phyloP scores from a whole-genome alignment of 331 rosid genomes.

The Acacia pycnantha region DNA sequence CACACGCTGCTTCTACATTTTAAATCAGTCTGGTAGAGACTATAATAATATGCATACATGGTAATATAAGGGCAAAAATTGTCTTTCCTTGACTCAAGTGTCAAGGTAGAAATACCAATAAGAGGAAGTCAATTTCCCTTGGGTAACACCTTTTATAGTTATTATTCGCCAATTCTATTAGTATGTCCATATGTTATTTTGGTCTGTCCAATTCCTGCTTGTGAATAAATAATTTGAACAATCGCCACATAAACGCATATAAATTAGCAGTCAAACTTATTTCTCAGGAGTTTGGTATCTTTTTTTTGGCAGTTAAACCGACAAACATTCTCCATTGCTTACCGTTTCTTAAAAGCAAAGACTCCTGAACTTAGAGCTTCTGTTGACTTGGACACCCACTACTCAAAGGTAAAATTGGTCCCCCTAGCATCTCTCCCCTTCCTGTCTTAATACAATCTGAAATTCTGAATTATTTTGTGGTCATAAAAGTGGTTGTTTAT shows the following conservation, averaged over 20 bases:
- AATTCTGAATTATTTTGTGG: neutral
- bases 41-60: neutral
- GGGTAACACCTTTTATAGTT: neutral
- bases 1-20: neutral
- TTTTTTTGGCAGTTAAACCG: slow-evolving; percentile 60
- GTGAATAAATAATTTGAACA: neutral
- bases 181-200: neutral
- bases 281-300: slow-evolving; percentile 1
- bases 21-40: neutral
- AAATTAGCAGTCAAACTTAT: slow-evolving; percentile 4
- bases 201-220: neutral
- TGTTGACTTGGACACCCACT: slow-evolving; percentile 98
- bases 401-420: slow-evolving; percentile 59
- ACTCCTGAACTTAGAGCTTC: slow-evolving; percentile 95
- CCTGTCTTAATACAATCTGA: neutral
- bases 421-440: slow-evolving; percentile 3
- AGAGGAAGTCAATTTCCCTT: neutral
- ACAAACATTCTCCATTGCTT: slow-evolving; percentile 71
- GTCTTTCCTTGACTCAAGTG: neutral
- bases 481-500: neutral
- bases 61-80: neutral
- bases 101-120: neutral
- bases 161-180: neutral
- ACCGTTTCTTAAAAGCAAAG: slow-evolving; percentile 83
- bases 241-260: neutral